Evolutionary conservation across 208 protist species (phyloP), one percentile per base, ranked within the genome.

Genomic region (Leishmania major): DNA sequence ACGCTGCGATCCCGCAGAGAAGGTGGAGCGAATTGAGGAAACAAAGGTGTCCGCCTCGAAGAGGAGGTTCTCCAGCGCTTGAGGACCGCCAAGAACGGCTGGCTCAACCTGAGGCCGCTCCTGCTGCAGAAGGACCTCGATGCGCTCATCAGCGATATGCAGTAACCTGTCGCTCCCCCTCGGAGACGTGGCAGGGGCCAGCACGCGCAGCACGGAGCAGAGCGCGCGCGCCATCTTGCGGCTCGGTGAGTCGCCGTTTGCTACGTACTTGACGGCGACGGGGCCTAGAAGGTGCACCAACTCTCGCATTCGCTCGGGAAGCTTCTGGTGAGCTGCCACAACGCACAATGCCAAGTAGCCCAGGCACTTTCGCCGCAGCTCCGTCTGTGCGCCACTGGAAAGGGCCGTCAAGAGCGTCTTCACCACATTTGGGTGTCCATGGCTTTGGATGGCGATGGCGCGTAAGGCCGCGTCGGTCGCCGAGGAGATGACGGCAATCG

Each of bases 191-290:
- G 66, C 78, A 3, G 82, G 53, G 22, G 51, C 78, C 45, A 86
- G 55, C 53, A 86, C 71, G 40, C 85, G 85, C n/a, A 97, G 81
- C n/a, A 92, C 85, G 43, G 92, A 91, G 82, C 85, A 92, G 35
- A 97, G 79, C 17, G 92, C 89, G 22, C 94, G 90, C 25, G 93
- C 91, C 94, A 97, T 96, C 71, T 92, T 92, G 67, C 94, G 90
- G 79, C 88, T 94, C 0, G 87, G 88, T 10, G 89, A 90, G 83
- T 97, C 94, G 17, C 94, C 94, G 8, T 90, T 87, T 2, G 85
- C 80, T 28, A 92, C 88, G 79, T 92, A 95, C n/a, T 91, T 87
- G 22, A 87, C 77, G 5, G 87, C 84, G 6, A 74, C 79, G 35
- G 75, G 82, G 37, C 22, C 69, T 55, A 87, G 62, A 75, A 85